Conservation (phyloP, 2,329 filamentous ascomycete species). For the Chaetothyriales sp. region DNA sequence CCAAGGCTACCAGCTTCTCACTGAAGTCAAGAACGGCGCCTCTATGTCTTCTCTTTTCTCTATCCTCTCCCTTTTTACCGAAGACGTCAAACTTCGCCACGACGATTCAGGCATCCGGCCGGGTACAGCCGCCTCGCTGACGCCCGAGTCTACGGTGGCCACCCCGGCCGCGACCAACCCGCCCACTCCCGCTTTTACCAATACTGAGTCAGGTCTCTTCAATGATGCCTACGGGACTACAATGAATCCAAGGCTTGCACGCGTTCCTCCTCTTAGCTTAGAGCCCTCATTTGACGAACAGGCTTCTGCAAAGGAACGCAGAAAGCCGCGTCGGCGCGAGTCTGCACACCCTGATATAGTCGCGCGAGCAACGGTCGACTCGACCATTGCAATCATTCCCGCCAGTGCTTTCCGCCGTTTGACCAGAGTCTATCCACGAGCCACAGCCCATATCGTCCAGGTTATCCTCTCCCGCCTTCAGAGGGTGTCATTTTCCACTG, state of each 20-base stretch:
- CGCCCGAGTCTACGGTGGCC: constrained; percentile 27
- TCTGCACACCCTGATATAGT: constrained; percentile 95
- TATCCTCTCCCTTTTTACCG: constrained; percentile 90
- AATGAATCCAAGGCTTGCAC: constrained; percentile 33
- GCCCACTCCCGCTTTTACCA: constrained; percentile 12
- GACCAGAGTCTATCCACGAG: constrained; percentile 88
- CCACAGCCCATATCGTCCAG: constrained; percentile 93
- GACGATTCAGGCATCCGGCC: constrained; percentile 35
- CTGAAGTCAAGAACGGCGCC: constrained; percentile 92
- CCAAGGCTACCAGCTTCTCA: constrained; percentile 86
- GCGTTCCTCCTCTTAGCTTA: constrained; percentile 62
- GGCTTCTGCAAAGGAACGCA: constrained; percentile 14
- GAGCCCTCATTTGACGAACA: constrained; percentile 35
- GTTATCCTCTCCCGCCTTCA: constrained; percentile 92
- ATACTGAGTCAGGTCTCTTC: neutral
- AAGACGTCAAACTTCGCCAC: constrained; percentile 70
- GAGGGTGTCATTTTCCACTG: constrained; percentile 84
- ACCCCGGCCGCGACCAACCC: constrained; percentile 26
- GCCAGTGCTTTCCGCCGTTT: constrained; percentile 87
- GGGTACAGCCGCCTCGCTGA: constrained; percentile 19
- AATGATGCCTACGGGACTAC: neutral
- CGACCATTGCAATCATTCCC: constrained; percentile 95
- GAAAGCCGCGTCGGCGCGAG: constrained; percentile 29
- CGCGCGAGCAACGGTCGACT: constrained; percentile 88
- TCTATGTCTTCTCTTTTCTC: constrained; percentile 98